phyloP scores from a whole-genome alignment of 352 stramenopile species.

The Pythium rishiriense region DNA sequence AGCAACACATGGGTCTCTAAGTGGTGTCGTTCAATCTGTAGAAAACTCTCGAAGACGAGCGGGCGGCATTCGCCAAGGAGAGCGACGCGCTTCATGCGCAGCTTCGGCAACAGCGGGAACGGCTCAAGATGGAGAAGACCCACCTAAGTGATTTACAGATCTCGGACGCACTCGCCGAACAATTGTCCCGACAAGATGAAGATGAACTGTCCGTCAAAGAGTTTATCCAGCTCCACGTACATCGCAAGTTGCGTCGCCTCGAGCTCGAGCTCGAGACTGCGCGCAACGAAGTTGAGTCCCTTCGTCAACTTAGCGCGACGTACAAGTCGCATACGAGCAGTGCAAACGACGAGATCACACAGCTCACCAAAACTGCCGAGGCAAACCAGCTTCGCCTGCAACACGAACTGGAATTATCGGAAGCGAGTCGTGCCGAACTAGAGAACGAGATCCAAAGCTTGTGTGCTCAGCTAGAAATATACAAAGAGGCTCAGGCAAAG shows the following conservation, averaged over 20 bases:
- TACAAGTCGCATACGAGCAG: conserved; percentile 37
- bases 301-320: conserved; percentile 27
- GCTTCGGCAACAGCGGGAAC: conserved; percentile 30
- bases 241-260: conserved; percentile 41
- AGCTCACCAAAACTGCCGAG: conserved; percentile 34
- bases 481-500: conserved; percentile 45
- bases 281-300: conserved; percentile 39
- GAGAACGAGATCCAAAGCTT: conserved; percentile 55
- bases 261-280: conserved; percentile 39
- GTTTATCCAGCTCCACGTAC: conserved; percentile 57
- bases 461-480: conserved; percentile 37
- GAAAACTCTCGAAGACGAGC: conserved; percentile 22
- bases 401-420: conserved; percentile 52
- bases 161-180: conserved; percentile 58
- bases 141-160: conserved; percentile 67
- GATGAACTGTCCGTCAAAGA: conserved; percentile 61
- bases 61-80: not conserved
- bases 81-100: conserved; percentile 28
- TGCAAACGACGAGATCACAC: conserved; percentile 36
- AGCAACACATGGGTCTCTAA: not conserved
- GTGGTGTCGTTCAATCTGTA: not conserved
- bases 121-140: conserved; percentile 59
- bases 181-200: conserved; percentile 55
- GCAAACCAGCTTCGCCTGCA: conserved; percentile 40
- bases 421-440: conserved; percentile 50